These are phyloP conservation scores for Hypocreales sp. DNA, from an alignment of 2,329 filamentous ascomycete species.

Conservation along the genomic window DNA sequence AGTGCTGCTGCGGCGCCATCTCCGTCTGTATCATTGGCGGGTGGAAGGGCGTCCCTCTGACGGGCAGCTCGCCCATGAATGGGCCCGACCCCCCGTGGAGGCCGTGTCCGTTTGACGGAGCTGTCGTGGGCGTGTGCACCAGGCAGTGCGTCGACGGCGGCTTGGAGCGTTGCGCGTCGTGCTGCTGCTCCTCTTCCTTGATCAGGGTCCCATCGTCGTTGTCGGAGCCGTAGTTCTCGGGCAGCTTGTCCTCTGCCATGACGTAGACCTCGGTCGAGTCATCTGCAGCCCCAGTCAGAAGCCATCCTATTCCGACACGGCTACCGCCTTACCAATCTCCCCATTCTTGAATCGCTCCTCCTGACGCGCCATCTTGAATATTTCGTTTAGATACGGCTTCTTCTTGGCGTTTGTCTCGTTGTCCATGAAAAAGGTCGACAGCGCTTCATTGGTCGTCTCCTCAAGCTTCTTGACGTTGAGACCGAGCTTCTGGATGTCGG, in stretches of 20 bases:
- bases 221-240: constrained; percentile 30
- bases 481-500: constrained; percentile 34
- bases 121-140: constrained; percentile 17
- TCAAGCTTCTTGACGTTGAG: constrained; percentile 41
- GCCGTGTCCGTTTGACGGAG: constrained; percentile 18
- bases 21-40: constrained; percentile 25
- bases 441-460: constrained; percentile 39
- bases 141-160: constrained; percentile 16
- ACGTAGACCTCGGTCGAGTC: constrained; percentile 30
- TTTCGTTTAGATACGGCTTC: constrained; percentile 38
- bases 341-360: constrained; percentile 40
- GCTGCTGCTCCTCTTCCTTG: constrained; percentile 27
- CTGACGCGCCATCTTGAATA: constrained; percentile 42
- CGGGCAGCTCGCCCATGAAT: constrained; percentile 27
- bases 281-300: constrained; percentile 20
- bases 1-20: constrained; percentile 22
- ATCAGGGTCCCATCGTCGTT: constrained; percentile 26
- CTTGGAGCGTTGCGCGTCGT: constrained; percentile 21
- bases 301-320: too few species aligned
- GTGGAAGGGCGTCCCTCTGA: constrained; percentile 24
- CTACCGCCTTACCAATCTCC: constrained; percentile 38
- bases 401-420: constrained; percentile 40
- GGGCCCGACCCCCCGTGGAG: constrained; percentile 16
- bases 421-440: constrained; percentile 43
- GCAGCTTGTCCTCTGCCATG: constrained; percentile 34